These are phyloP conservation scores for Abrus precatorius DNA, from an alignment of 306 rosid genomes.

Conservation along the genomic window DNA sequence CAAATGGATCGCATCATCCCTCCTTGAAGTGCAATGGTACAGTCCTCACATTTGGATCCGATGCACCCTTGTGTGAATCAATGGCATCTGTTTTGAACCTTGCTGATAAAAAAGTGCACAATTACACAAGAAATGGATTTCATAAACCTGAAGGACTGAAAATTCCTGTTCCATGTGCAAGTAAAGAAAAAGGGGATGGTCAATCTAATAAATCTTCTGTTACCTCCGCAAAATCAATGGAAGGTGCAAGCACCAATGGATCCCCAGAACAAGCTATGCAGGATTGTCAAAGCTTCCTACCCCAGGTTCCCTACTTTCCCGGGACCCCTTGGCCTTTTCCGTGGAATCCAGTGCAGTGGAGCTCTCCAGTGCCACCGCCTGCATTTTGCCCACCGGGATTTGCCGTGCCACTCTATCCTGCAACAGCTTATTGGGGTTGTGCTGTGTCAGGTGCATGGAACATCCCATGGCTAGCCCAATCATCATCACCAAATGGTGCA, in stretches of 20 bases:
- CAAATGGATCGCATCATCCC: slow-evolving; percentile 52
- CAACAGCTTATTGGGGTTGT: slow-evolving; percentile 75
- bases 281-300: slow-evolving; percentile 54
- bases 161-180: slow-evolving; percentile 44
- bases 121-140: slow-evolving; percentile 52
- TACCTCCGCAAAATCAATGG: slow-evolving; percentile 61
- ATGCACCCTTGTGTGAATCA: slow-evolving; percentile 70
- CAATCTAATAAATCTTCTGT: slow-evolving; percentile 66
- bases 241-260: slow-evolving; percentile 48
- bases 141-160: slow-evolving; percentile 55
- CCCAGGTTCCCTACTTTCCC: slow-evolving; percentile 64
- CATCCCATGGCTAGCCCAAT: slow-evolving; percentile 53
- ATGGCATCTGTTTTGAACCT: slow-evolving; percentile 61
- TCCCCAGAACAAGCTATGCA: slow-evolving; percentile 52
- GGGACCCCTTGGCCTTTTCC: slow-evolving; percentile 68
- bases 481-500: slow-evolving; percentile 50
- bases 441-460: slow-evolving; percentile 64
- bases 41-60: slow-evolving; percentile 68
- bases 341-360: slow-evolving; percentile 72
- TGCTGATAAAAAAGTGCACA: slow-evolving; percentile 46
- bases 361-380: slow-evolving; percentile 61
- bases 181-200: slow-evolving; percentile 60
- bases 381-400: slow-evolving; percentile 63
- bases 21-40: slow-evolving; percentile 60
- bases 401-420: slow-evolving; percentile 69